Evolutionary conservation across 1,284 basidiomycete genomes (phyloP).

Genomic region (Trichosporon sp.): DNA sequence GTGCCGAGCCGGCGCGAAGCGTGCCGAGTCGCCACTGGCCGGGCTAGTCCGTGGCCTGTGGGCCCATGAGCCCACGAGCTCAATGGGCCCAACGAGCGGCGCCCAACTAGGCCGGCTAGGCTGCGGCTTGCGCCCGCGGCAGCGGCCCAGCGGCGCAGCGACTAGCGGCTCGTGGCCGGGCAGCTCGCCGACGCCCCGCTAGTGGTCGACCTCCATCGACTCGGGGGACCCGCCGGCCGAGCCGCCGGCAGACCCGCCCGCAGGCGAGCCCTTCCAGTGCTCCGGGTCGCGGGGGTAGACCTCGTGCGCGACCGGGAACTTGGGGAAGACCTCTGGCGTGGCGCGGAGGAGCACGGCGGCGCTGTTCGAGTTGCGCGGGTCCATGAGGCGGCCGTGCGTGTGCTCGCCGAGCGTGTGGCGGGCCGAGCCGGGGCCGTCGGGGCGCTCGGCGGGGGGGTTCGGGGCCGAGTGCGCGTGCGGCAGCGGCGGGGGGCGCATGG

Average conservation of each 20-base stretch:
- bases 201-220: slow-evolving; percentile 5
- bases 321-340: slow-evolving; percentile 27
- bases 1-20: too few species aligned
- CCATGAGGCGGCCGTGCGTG: background rate
- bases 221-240: background rate
- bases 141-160: background rate
- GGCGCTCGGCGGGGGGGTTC: background rate
- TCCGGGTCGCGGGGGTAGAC: slow-evolving; percentile 36
- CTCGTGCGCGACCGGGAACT: slow-evolving; percentile 19
- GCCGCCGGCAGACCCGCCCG: background rate
- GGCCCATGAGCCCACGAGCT: too few species aligned
- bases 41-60: too few species aligned
- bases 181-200: background rate
- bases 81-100: too few species aligned
- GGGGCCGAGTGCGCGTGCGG: background rate
- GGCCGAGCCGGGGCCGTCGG: background rate
- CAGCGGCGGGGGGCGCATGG: background rate
- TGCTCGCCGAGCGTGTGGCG: background rate
- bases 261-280: background rate
- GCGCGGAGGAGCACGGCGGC: slow-evolving; percentile 13
- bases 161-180: background rate
- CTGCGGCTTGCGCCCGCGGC: too few species aligned
- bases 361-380: background rate
- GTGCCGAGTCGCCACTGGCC: too few species aligned
- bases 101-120: too few species aligned